Evolutionary conservation across 2,329 filamentous ascomycete genomes (phyloP).

Genomic region (Daldinia sp.): DNA sequence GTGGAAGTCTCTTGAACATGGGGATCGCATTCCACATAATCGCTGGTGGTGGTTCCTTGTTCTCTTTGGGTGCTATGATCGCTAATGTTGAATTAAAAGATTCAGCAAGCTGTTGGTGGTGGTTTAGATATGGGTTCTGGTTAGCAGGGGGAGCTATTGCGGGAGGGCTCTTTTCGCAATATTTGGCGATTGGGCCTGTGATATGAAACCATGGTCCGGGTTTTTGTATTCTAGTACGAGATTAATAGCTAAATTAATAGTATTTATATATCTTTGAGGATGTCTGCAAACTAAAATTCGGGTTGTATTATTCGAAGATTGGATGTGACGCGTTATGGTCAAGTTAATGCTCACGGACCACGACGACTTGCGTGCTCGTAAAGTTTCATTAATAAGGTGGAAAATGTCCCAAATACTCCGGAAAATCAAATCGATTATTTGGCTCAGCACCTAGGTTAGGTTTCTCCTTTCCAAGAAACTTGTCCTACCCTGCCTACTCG

Average conservation of each 20-base stretch:
- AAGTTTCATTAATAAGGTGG: neutral
- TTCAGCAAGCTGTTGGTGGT: slow-evolving; percentile 46
- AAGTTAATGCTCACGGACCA: neutral
- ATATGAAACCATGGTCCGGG: slow-evolving; percentile 4
- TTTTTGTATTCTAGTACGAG: neutral
- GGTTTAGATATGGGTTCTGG: slow-evolving; percentile 47
- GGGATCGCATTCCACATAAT: slow-evolving; percentile 38
- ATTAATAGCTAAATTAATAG: neutral
- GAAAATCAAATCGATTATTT: too few relatives aligned
- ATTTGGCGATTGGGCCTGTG: slow-evolving; percentile 13
- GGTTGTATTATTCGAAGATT: too few relatives aligned
- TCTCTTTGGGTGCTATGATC: slow-evolving; percentile 43
- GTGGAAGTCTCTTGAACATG: slow-evolving; percentile 34
- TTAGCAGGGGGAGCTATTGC: slow-evolving; percentile 43
- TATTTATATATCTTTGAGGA: neutral
- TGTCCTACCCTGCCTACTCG: too few relatives aligned
- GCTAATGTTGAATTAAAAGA: slow-evolving; percentile 42
- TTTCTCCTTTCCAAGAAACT: neutral
- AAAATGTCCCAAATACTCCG: neutral
- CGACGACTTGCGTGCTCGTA: neutral
- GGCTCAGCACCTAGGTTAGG: too few relatives aligned
- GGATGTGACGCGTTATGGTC: neutral
- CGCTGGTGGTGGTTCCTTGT: slow-evolving; percentile 38
- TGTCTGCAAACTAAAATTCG: too few relatives aligned
- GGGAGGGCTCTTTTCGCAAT: slow-evolving; percentile 38